These are phyloP conservation scores for Suillus sp. DNA, from an alignment of 768 basidiomycete genomes.

Conservation along the genomic window DNA sequence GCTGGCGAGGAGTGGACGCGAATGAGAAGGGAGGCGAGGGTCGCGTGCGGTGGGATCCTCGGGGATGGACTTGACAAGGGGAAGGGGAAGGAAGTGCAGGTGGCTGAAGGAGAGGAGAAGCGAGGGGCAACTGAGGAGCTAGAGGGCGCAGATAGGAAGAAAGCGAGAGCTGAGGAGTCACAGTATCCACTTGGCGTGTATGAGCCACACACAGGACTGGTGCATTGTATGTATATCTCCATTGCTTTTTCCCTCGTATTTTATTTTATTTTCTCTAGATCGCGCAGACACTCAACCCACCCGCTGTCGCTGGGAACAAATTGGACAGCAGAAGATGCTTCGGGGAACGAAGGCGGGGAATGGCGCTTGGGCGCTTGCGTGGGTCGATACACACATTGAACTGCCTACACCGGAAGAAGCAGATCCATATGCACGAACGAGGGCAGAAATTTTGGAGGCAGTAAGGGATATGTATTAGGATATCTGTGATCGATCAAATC, in stretches of 20 bases:
- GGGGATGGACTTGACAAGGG: constrained; percentile 30
- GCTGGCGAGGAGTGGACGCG: constrained; percentile 65
- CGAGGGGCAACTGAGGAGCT: constrained; percentile 23
- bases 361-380: constrained; percentile 79
- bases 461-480: constrained; percentile 4
- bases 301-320: constrained; percentile 55
- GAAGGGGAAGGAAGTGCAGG: constrained; percentile 37
- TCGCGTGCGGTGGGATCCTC: constrained; percentile 50
- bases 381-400: constrained; percentile 62
- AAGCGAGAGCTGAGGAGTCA: constrained; percentile 32
- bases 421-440: constrained; percentile 25
- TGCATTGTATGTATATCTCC: constrained; percentile 60
- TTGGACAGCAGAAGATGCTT: constrained; percentile 55
- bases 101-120: constrained; percentile 33
- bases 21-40: constrained; percentile 56
- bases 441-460: constrained; percentile 16
- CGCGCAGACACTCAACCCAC: constrained; percentile 80
- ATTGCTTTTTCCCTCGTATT: constrained; percentile 3
- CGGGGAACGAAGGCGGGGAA: constrained; percentile 78
- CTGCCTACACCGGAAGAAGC: constrained; percentile 25
- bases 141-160: constrained; percentile 29
- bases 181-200: constrained; percentile 67
- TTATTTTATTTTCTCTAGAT: constrained; percentile 45
- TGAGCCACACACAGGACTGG: constrained; percentile 77
- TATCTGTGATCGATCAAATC: not conserved